phyloP scores from a whole-genome alignment of 2,329 filamentous ascomycete genomes.

The Xylariaceae sp. region DNA sequence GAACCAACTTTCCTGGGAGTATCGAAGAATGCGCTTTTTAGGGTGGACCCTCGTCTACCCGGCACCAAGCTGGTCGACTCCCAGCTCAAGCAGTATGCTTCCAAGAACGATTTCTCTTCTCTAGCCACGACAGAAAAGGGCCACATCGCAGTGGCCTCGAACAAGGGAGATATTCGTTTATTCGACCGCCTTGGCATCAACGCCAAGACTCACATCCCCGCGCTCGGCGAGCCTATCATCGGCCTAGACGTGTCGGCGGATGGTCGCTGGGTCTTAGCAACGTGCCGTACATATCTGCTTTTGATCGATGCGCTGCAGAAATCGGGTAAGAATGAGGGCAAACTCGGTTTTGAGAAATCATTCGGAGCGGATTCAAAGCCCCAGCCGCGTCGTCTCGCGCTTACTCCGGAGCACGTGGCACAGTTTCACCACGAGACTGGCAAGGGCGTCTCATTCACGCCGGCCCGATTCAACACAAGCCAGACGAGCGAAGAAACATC shows the following conservation, averaged over 20 bases:
- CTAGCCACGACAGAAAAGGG: slow-evolving; percentile 94
- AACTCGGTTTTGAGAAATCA: slow-evolving; percentile 92
- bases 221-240: slow-evolving; percentile 89
- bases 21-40: slow-evolving; percentile 87
- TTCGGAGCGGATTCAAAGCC: slow-evolving; percentile 93
- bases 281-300: slow-evolving; percentile 88
- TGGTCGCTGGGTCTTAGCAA: slow-evolving; percentile 91
- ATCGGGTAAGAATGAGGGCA: slow-evolving; percentile 91
- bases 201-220: slow-evolving; percentile 94
- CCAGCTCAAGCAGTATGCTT: slow-evolving; percentile 90
- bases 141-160: slow-evolving; percentile 92
- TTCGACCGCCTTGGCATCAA: slow-evolving; percentile 96
- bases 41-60: slow-evolving; percentile 83
- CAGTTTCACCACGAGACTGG: slow-evolving; percentile 97
- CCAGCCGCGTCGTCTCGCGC: slow-evolving; percentile 80
- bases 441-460: slow-evolving; percentile 78
- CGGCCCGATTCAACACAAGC: slow-evolving; percentile 90
- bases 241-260: slow-evolving; percentile 94
- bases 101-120: slow-evolving; percentile 96
- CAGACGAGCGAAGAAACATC: slow-evolving; percentile 78
- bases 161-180: slow-evolving; percentile 95
- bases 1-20: slow-evolving; percentile 94
- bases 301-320: slow-evolving; percentile 90
- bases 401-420: slow-evolving; percentile 88
- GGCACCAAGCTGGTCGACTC: slow-evolving; percentile 91